These are phyloP conservation scores for Alisma plantagoaquatica DNA, from an alignment of 106 monocot species.

Conservation along the genomic window DNA sequence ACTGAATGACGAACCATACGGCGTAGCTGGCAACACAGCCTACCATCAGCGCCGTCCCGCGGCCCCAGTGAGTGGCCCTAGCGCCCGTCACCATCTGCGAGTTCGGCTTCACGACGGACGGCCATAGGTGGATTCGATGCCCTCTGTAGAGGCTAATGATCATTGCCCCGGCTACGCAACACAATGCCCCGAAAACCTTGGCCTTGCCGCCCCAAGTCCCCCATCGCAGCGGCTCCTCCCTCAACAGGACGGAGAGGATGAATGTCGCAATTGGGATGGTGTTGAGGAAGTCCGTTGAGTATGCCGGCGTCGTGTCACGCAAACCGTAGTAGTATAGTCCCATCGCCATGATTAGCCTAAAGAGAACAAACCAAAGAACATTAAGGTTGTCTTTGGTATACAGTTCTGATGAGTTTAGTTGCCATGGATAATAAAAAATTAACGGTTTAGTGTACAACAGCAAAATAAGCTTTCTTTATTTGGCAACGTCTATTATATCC, in stretches of 20 bases:
- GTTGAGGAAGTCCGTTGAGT: slow-evolving; percentile 47
- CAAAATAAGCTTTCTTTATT: too few species aligned
- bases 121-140: slow-evolving; percentile 33
- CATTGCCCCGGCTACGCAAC: slow-evolving; percentile 33
- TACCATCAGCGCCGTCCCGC: slow-evolving; percentile 37
- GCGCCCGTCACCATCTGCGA: not conserved
- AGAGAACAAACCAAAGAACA: too few species aligned
- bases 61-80: slow-evolving; percentile 3
- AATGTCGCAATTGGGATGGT: slow-evolving; percentile 53
- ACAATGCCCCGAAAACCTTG: slow-evolving; percentile 16
- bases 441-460: too few species aligned
- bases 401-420: too few species aligned
- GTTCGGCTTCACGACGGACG: not conserved
- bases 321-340: slow-evolving; percentile 61
- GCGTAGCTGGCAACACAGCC: slow-evolving; percentile 42
- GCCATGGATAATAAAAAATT: too few species aligned
- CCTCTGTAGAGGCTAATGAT: slow-evolving; percentile 46
- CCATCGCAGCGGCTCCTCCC: slow-evolving; percentile 32
- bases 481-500: too few species aligned
- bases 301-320: slow-evolving; percentile 44
- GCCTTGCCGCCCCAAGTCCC: slow-evolving; percentile 10
- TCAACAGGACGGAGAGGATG: slow-evolving; percentile 31
- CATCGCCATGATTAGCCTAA: slow-evolving; percentile 30
- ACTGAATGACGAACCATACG: slow-evolving; percentile 51
- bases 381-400: too few species aligned